Conservation (phyloP, 164 flowering plant genomes). For the Magnolia changhungtana region DNA sequence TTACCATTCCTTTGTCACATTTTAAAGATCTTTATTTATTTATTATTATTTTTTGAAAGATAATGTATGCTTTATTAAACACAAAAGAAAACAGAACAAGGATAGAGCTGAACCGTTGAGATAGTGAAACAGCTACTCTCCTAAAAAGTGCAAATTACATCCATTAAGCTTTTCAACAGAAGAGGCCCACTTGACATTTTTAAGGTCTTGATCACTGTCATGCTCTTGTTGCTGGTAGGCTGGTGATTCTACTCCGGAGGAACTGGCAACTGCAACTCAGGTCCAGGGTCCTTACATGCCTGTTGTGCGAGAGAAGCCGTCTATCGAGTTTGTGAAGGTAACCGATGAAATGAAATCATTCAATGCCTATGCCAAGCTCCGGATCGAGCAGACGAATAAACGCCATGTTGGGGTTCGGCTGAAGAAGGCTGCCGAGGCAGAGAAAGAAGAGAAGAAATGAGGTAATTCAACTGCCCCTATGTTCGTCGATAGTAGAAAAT, state of each 20-base stretch:
- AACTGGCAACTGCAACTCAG: constrained; percentile 45
- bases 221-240: constrained; percentile 20
- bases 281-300: constrained; percentile 43
- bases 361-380: constrained; percentile 51
- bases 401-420: constrained; percentile 43
- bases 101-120: too few relatives aligned
- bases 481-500: too few relatives aligned
- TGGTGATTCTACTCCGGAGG: constrained; percentile 49
- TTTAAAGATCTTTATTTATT: not conserved
- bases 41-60: too few relatives aligned
- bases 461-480: not conserved
- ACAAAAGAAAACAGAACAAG: too few relatives aligned
- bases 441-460: constrained; percentile 62
- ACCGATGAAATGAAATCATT: constrained; percentile 50
- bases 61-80: too few relatives aligned
- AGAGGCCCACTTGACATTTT: not conserved
- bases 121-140: too few relatives aligned
- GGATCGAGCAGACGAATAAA: constrained; percentile 40
- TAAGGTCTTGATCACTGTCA: not conserved
- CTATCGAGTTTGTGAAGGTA: constrained; percentile 45
- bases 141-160: too few relatives aligned
- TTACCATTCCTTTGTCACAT: not conserved
- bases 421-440: constrained; percentile 66
- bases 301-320: constrained; percentile 41
- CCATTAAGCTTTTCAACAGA: too few relatives aligned